These are phyloP conservation scores for Triadica sebifera DNA, from an alignment of 345 rosid species.

Conservation along the genomic window DNA sequence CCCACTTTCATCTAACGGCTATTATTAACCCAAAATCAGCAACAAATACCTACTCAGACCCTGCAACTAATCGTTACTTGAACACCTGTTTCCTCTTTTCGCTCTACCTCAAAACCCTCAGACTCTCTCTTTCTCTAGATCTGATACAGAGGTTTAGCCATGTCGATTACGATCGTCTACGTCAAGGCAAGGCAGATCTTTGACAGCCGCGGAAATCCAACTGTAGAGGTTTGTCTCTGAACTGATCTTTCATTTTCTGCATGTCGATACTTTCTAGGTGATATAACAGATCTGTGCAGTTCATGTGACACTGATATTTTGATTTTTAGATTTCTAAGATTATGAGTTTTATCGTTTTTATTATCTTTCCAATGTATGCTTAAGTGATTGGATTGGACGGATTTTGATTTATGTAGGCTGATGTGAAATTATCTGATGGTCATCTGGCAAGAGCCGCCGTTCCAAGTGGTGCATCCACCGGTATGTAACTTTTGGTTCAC, in stretches of 20 bases:
- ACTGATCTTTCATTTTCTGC: neutral
- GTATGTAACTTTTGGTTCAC: conserved; percentile 19
- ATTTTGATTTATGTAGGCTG: conserved; percentile 38
- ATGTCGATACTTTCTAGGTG: conserved; percentile 3
- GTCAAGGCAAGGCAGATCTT: conserved; percentile 71
- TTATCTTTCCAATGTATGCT: neutral
- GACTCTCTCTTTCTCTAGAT: conserved; percentile 16
- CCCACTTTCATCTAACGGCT: conserved; percentile 10
- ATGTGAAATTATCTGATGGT: conserved; percentile 43
- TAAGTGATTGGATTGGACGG: neutral
- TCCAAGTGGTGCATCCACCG: conserved; percentile 76
- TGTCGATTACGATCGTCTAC: conserved; percentile 31
- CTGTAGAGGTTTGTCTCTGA: conserved; percentile 54
- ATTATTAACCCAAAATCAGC: neutral
- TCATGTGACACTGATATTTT: neutral
- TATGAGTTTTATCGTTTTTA: neutral
- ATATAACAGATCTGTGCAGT: neutral
- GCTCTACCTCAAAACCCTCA: too few relatives aligned
- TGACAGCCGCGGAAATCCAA: conserved; percentile 76
- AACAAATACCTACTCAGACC: neutral
- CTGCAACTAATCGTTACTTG: neutral
- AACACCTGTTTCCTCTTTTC: neutral
- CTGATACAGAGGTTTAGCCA: neutral
- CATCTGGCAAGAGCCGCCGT: conserved; percentile 58
- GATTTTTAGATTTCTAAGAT: neutral